phyloP scores from a whole-genome alignment of 2,329 filamentous ascomycete species.

The Scleromitrula shiraiana region DNA sequence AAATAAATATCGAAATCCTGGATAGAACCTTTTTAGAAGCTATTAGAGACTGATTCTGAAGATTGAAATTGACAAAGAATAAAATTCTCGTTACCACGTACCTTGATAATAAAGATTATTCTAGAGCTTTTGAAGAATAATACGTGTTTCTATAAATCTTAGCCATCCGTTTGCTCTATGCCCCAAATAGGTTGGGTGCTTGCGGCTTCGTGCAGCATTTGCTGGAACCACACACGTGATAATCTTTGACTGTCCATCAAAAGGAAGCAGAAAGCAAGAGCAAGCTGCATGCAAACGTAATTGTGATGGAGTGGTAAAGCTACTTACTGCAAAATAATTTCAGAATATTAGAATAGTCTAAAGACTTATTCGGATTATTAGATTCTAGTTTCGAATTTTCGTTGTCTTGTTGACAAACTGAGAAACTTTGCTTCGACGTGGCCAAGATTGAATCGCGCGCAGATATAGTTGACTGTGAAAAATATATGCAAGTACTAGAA shows the following conservation, averaged over 20 bases:
- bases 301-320: not conserved
- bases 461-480: too few species aligned
- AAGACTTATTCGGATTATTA: too few species aligned
- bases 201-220: constrained; percentile 19
- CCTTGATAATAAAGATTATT: constrained; percentile 6
- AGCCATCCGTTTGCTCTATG: constrained; percentile 21
- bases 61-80: constrained; percentile 1
- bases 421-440: too few species aligned
- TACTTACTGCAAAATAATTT: not conserved
- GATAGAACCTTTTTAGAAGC: too few species aligned
- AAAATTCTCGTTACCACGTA: not conserved
- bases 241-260: constrained; percentile 4
- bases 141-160: constrained; percentile 7
- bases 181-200: constrained; percentile 16
- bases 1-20: not conserved
- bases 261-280: constrained; percentile 8
- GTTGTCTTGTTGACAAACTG: too few species aligned
- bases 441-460: too few species aligned
- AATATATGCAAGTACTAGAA: too few species aligned
- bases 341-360: too few species aligned
- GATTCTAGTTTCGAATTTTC: too few species aligned
- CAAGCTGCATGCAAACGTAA: constrained; percentile 10
- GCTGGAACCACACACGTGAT: constrained; percentile 16
- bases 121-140: constrained; percentile 6
- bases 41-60: not conserved